Conservation (phyloP, 768 basidiomycete genomes). For the Gymnopilus dilepis region DNA sequence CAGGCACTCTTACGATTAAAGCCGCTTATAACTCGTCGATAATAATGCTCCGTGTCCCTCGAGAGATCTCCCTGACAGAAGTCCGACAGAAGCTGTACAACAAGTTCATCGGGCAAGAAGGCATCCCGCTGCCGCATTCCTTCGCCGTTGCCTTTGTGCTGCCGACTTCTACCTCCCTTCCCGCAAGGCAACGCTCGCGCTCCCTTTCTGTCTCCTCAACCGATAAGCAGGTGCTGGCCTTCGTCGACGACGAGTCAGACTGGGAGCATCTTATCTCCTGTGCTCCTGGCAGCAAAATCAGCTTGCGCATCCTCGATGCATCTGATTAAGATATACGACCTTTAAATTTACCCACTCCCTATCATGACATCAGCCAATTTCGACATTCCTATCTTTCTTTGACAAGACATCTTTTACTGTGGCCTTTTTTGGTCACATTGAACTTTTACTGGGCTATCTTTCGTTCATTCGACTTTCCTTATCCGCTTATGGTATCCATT, state of each 20-base stretch:
- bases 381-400: not conserved
- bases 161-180: constrained; percentile 28
- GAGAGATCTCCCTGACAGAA: constrained; percentile 49
- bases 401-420: not conserved
- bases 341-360: not conserved
- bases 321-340: constrained; percentile 1
- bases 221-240: constrained; percentile 41
- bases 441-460: constrained; percentile 13
- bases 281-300: constrained; percentile 51
- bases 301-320: constrained; percentile 55
- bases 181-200: constrained; percentile 36
- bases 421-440: not conserved
- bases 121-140: constrained; percentile 50
- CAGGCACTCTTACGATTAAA: constrained; percentile 60
- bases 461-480: constrained; percentile 4
- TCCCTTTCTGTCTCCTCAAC: constrained; percentile 37
- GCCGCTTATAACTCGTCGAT: constrained; percentile 64
- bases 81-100: constrained; percentile 61
- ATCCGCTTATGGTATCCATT: not conserved
- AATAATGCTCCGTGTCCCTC: constrained; percentile 59
- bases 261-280: constrained; percentile 55
- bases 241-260: constrained; percentile 55
- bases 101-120: constrained; percentile 70
- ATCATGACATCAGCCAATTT: not conserved
- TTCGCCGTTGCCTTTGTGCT: constrained; percentile 62